A percentile compares a stretch with the other conserved stretches of the same genome.
Evolutionary conservation across 225 moss, liverwort and hornwort genomes (phyloP).

Genomic region (Pseudoscleropodium purum): DNA sequence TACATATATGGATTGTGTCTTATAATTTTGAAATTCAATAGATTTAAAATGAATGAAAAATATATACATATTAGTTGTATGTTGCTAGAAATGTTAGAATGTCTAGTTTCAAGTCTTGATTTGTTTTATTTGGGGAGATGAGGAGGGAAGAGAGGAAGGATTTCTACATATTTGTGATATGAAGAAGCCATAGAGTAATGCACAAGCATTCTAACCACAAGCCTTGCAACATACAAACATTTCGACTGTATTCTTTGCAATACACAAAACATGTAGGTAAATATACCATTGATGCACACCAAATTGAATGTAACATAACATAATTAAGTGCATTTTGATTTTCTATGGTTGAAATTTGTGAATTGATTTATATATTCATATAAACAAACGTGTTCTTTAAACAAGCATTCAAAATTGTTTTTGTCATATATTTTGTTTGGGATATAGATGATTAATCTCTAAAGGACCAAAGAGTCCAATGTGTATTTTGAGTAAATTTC

Average conservation of each 20-base stretch:
- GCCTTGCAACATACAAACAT: background rate
- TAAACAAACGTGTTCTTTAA: background rate
- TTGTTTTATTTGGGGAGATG: too few relatives aligned
- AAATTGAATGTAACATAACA: background rate
- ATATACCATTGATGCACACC: background rate
- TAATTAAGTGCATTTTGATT: background rate
- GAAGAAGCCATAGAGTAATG: too few relatives aligned
- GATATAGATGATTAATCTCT: background rate
- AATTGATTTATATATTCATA: background rate
- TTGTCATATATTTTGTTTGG: background rate
- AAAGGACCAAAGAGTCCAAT: too few relatives aligned
- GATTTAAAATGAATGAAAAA: background rate
- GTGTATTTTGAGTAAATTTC: too few relatives aligned
- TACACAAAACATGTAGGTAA: background rate
- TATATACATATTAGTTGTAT: too few relatives aligned
- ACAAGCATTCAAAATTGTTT: background rate
- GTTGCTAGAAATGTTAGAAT: too few relatives aligned
- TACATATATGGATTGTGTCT: background rate
- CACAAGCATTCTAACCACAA: background rate
- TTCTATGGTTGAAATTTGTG: background rate
- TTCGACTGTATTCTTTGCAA: rapidly evolving
- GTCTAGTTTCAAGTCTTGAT: too few relatives aligned
- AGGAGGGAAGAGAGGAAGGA: too few relatives aligned
- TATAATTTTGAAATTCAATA: background rate
- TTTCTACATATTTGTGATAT: too few relatives aligned